Base-by-base conservation (phyloP, 805 yeast genomes). In the Sungouiella blattae region DNA sequence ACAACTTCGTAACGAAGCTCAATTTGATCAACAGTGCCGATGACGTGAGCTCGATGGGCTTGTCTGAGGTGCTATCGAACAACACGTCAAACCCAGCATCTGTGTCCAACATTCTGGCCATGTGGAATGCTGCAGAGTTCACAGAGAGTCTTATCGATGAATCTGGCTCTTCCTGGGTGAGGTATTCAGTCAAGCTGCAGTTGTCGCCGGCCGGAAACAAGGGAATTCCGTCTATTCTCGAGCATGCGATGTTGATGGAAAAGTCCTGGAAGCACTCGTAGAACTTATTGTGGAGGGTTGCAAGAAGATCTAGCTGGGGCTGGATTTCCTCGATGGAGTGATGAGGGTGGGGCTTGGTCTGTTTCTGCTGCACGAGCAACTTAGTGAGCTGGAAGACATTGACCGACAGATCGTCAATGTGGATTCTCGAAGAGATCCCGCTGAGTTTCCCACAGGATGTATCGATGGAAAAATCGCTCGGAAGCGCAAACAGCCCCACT, bases 51-150 rank as follows among this genome's bases (percentile, higher is more conserved):
- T 67, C 66, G 15, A 64, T 40, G 2, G 73, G 72, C 6, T 34
- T 36, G 34, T 65, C 69, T 4, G 36, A 28, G 1, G 36, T 26
- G 2, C 60, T 46, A 32, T 60, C 54, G 44, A 67, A 68, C 12
- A 64, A 47, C 5, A 60, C 59, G 26, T 64, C 65, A 41, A 58
- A 68, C 1, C 73, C 73, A 4, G 73, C 70, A 8, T 43, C 36
- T 6, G 24, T 28, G 8, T 44, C 30, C 7, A 30, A 16, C 4
- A 47, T 18, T 12, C 41, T 27, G 2, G 33, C 40, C 11, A 40
- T 27, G 15, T 43, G 39, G 4, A 45, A 20, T 3, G 51, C 35
- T 4, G 36, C 21, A 1, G 50, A 32, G 21, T 43, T 31, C 35
- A 45, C 36, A 1, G 48, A 34, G 14, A 36, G 20, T 20, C 35